These are phyloP conservation scores for Acidomyces sp. DNA, from an alignment of 495 filamentous ascomycete species.

Conservation along the genomic window DNA sequence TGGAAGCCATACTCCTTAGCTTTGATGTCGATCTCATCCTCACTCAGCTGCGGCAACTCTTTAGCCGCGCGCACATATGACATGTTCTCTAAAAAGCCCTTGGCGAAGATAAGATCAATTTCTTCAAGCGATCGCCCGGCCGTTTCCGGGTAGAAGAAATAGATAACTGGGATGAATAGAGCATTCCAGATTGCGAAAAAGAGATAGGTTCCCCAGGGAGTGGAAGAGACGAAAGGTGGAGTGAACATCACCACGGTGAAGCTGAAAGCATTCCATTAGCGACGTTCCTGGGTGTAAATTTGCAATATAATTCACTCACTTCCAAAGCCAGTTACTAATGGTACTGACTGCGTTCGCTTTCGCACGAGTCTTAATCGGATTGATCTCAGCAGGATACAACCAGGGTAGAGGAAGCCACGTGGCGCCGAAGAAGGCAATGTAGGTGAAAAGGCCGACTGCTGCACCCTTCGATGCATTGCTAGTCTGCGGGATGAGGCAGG, in stretches of 20 bases:
- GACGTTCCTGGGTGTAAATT: neutral
- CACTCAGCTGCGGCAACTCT: conserved; percentile 53
- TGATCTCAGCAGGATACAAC: conserved; percentile 46
- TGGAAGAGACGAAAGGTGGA: conserved; percentile 18
- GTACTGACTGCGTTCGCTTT: conserved; percentile 40
- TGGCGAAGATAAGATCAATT: conserved; percentile 70
- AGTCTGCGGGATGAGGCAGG: conserved; percentile 49
- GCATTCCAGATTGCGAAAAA: conserved; percentile 64
- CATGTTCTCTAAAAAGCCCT: conserved; percentile 62
- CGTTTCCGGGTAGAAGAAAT: conserved; percentile 68
- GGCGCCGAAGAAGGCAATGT: conserved; percentile 65
- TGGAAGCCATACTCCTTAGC: conserved; percentile 47
- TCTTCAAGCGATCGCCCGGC: conserved; percentile 58
- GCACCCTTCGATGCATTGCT: conserved; percentile 48
- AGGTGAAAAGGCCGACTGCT: conserved; percentile 65
- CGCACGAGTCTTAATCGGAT: conserved; percentile 41
- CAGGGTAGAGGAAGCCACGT: conserved; percentile 60
- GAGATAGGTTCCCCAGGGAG: conserved; percentile 43
- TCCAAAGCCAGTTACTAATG: conserved; percentile 42
- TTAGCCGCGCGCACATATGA: conserved; percentile 57
- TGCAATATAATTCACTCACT: too few relatives aligned
- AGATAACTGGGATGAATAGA: conserved; percentile 59
- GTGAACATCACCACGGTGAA: conserved; percentile 28
- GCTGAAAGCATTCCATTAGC: conserved; percentile 25
- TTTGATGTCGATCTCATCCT: conserved; percentile 50